A percentile compares a stretch with the other conserved stretches of the same genome.
phyloP scores from a whole-genome alignment of 306 rosid species.

The Urtica urens region DNA sequence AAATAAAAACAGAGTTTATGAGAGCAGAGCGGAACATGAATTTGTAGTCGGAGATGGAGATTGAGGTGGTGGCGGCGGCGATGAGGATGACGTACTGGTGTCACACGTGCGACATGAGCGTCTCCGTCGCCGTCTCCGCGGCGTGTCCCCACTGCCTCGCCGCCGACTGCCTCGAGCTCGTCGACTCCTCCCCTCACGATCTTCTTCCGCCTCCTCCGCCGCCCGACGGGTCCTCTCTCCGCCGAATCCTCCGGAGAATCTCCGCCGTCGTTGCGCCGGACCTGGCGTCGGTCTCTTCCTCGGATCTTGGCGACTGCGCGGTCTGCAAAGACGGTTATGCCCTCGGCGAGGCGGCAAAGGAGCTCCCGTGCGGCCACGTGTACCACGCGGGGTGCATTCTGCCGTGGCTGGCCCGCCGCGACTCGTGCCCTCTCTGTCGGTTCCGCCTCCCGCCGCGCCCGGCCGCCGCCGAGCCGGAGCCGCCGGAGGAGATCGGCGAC shows the following conservation, averaged over 20 bases:
- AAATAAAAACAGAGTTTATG: conserved; percentile 5
- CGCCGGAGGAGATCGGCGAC: conserved; percentile 26
- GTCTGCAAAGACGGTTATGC: conserved; percentile 50
- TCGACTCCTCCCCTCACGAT: conserved; percentile 18
- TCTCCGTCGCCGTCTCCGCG: conserved; percentile 44
- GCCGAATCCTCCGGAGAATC: conserved; percentile 1
- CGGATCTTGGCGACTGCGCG: conserved; percentile 47
- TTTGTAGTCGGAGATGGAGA: neutral
- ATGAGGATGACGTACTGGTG: conserved; percentile 71
- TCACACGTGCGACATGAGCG: conserved; percentile 91
- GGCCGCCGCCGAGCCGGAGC: neutral
- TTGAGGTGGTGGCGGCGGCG: neutral
- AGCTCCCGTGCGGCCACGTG: conserved; percentile 64
- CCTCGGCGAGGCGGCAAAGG: conserved; percentile 37
- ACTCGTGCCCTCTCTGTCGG: conserved; percentile 79
- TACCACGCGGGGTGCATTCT: conserved; percentile 73
- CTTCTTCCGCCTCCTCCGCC: conserved; percentile 16
- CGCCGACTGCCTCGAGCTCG: conserved; percentile 11
- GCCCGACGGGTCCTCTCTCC: conserved; percentile 20
- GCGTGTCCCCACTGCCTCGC: conserved; percentile 60
- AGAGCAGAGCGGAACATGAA: too few relatives aligned
- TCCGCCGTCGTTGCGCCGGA: conserved; percentile 21
- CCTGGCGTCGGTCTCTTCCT: conserved; percentile 20
- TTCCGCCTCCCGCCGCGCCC: conserved; percentile 25
- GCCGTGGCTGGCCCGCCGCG: conserved; percentile 60